These are phyloP conservation scores for Rhizomucor pusillus DNA, from an alignment of 371 early-diverging fungal species.

Conservation along the genomic window DNA sequence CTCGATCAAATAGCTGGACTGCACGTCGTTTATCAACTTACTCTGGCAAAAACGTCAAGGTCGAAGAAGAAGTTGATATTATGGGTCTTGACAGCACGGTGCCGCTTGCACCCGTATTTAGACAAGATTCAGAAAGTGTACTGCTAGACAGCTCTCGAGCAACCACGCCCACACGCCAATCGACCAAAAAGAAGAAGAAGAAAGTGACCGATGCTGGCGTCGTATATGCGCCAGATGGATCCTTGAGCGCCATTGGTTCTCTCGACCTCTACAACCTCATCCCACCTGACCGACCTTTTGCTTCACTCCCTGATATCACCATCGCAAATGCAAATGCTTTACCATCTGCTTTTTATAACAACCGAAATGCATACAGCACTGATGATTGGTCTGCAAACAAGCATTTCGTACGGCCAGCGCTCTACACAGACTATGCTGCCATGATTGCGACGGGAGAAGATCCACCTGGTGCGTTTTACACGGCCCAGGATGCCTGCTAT, in stretches of 20 bases:
- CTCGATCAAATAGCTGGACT: slow-evolving; percentile 6
- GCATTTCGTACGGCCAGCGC: slow-evolving; percentile 39
- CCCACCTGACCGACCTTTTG: slow-evolving; percentile 21
- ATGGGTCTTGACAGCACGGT: slow-evolving; percentile 36
- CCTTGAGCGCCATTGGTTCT: slow-evolving; percentile 37
- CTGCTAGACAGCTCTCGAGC: slow-evolving; percentile 21
- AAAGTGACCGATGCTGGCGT: slow-evolving; percentile 42
- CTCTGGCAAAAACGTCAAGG: slow-evolving; percentile 20
- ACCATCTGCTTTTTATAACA: slow-evolving; percentile 41
- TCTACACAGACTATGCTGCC: slow-evolving; percentile 53
- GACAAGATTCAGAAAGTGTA: slow-evolving; percentile 24
- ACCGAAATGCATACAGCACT: slow-evolving; percentile 18
- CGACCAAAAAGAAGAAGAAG: slow-evolving; percentile 47
- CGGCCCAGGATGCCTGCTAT: slow-evolving; percentile 43
- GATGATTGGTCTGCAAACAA: slow-evolving; percentile 39
- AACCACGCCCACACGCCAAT: slow-evolving; percentile 20
- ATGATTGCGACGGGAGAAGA: slow-evolving; percentile 48
- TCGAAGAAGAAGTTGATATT: slow-evolving; percentile 55
- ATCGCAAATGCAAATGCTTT: slow-evolving; percentile 39
- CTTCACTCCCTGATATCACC: slow-evolving; percentile 34
- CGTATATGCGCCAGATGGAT: slow-evolving; percentile 45
- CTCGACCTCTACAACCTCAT: slow-evolving; percentile 5
- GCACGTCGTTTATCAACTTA: slow-evolving; percentile 5
- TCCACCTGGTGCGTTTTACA: slow-evolving; percentile 49
- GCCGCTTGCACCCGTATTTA: slow-evolving; percentile 19